Percentiles rank a stretch among this genome's conserved stretches.
Evolutionary conservation across 1,284 basidiomycete genomes (phyloP).

Genomic region (Papiliotrema flavescens): DNA sequence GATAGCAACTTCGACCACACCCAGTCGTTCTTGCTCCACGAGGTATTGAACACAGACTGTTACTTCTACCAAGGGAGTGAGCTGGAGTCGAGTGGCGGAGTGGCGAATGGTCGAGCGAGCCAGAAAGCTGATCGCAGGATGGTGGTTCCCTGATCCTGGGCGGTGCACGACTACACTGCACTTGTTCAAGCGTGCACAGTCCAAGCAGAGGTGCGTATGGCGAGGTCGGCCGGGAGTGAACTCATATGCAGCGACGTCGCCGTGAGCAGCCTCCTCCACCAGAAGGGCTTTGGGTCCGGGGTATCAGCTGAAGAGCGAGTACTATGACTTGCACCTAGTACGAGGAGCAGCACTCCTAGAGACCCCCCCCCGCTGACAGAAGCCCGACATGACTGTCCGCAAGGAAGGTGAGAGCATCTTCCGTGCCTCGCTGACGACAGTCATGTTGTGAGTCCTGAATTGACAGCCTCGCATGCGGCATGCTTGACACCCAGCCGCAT

Average conservation of each 20-base stretch:
- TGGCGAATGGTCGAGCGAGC: background rate
- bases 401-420: slow-evolving; percentile 11
- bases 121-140: slow-evolving; percentile 11
- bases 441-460: slow-evolving; percentile 13
- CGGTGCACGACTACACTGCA: slow-evolving; percentile 21
- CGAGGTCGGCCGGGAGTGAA: no score
- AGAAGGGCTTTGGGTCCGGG: no score
- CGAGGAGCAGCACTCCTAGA: slow-evolving; percentile 2
- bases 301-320: slow-evolving; percentile 9
- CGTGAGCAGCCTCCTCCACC: no score
- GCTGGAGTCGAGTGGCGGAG: background rate
- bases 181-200: slow-evolving; percentile 24
- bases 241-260: no score
- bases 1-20: no score
- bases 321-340: slow-evolving; percentile 31
- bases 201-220: slow-evolving; percentile 23
- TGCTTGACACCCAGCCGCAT: slow-evolving; percentile 21
- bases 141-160: slow-evolving; percentile 36
- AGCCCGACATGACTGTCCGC: slow-evolving; percentile 12
- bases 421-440: slow-evolving; percentile 7
- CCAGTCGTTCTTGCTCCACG: no score
- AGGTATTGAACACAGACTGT: no score
- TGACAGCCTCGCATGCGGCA: background rate
- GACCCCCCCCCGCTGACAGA: slow-evolving; percentile 2
- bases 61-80: no score